Conservation (phyloP, 2,329 filamentous ascomycete species). For the Furcasterigmium furcatum region DNA sequence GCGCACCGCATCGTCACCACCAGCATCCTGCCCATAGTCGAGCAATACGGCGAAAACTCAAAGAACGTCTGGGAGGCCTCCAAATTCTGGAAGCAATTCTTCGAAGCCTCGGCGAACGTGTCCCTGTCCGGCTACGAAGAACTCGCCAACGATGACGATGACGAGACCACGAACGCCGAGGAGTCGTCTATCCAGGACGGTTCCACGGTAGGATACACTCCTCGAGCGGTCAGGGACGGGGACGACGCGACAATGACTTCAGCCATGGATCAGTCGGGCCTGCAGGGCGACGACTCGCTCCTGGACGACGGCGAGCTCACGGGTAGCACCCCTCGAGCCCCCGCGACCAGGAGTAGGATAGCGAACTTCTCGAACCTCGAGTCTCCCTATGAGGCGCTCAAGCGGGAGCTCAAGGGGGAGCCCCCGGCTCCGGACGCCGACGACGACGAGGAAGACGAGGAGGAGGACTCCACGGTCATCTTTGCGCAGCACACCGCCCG, state of each 20-base stretch:
- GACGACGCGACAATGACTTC: slow-evolving; percentile 33
- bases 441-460: slow-evolving; percentile 34
- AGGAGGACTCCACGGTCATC: slow-evolving; percentile 43
- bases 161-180: slow-evolving; percentile 36
- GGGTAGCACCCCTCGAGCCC: slow-evolving; percentile 65
- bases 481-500: slow-evolving; percentile 51
- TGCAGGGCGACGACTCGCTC: slow-evolving; percentile 58
- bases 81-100: slow-evolving; percentile 99
- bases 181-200: slow-evolving; percentile 56
- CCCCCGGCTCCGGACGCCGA: slow-evolving; percentile 24
- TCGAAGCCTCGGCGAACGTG: slow-evolving; percentile 96
- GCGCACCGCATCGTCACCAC: slow-evolving; percentile 94
- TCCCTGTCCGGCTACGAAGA: slow-evolving; percentile 95
- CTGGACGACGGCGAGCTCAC: slow-evolving; percentile 62
- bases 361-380: slow-evolving; percentile 62
- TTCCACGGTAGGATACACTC: slow-evolving; percentile 39
- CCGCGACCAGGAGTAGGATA: slow-evolving; percentile 44
- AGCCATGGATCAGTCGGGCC: slow-evolving; percentile 28
- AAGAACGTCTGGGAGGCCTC: slow-evolving; percentile 94
- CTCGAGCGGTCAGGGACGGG: slow-evolving; percentile 28
- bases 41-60: slow-evolving; percentile 93
- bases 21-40: slow-evolving; percentile 88
- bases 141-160: slow-evolving; percentile 63
- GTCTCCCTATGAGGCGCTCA: slow-evolving; percentile 74
- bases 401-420: slow-evolving; percentile 58